Evolutionary conservation across 331 rosid species (phyloP).

Genomic region (Spiraea crenata): DNA sequence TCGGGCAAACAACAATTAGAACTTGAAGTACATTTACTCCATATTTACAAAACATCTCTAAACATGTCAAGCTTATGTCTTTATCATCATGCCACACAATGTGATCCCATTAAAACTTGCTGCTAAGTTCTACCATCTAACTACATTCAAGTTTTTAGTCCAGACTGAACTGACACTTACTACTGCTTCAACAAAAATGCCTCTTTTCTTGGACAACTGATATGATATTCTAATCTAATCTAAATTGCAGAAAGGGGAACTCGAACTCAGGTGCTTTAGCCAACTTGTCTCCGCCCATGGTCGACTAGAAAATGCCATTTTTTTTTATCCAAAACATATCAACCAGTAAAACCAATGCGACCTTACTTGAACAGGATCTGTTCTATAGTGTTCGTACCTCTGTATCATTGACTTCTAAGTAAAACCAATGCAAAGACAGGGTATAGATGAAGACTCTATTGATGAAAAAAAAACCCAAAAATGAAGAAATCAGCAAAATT

Average conservation of each 20-base stretch:
- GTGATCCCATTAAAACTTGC: background rate
- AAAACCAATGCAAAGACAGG: background rate
- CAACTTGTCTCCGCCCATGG: no score
- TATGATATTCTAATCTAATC: no score
- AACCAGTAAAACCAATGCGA: background rate
- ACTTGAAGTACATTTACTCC: background rate
- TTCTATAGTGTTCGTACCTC: no score
- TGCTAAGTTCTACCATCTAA: background rate
- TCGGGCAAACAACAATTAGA: background rate
- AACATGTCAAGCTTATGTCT: background rate
- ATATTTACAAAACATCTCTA: background rate
- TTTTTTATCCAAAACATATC: background rate
- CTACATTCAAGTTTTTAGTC: background rate
- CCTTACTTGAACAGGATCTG: no score
- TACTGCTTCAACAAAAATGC: no score
- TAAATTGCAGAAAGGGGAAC: no score
- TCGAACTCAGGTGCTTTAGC: no score
- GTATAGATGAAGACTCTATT: background rate
- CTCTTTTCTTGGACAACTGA: no score
- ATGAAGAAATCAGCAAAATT: background rate
- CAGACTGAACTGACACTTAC: background rate
- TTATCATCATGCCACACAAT: background rate
- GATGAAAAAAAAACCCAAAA: background rate
- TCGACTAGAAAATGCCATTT: no score
- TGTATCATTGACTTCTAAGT: background rate